Conservation (phyloP, 306 rosid species). For the Quercus wislizeni region DNA sequence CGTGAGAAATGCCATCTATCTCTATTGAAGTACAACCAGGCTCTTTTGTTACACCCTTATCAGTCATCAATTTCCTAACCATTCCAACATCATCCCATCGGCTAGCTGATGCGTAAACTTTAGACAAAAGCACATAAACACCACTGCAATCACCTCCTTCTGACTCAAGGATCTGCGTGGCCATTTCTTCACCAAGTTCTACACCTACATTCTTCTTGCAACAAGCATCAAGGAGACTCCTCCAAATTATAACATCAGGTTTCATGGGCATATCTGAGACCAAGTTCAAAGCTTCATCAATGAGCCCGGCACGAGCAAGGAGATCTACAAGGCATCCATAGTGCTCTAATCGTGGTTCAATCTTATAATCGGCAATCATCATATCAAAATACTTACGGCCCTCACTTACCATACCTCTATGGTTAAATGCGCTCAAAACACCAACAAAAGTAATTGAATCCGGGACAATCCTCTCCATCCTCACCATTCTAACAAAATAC, state of each 20-base stretch:
- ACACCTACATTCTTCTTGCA: conserved; percentile 58
- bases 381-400: conserved; percentile 53
- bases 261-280: conserved; percentile 63
- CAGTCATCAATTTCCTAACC: conserved; percentile 65
- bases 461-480: conserved; percentile 33
- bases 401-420: conserved; percentile 58
- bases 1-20: conserved; percentile 60
- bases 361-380: conserved; percentile 52
- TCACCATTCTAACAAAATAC: conserved; percentile 44
- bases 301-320: conserved; percentile 57
- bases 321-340: conserved; percentile 87
- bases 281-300: conserved; percentile 59
- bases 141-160: conserved; percentile 51
- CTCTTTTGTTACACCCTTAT: conserved; percentile 57
- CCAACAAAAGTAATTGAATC: conserved; percentile 77
- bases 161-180: conserved; percentile 49
- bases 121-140: conserved; percentile 70
- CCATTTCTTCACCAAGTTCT: conserved; percentile 70
- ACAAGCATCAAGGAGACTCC: conserved; percentile 79
- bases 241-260: conserved; percentile 81
- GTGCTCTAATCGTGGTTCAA: conserved; percentile 65
- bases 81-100: conserved; percentile 70
- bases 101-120: conserved; percentile 67
- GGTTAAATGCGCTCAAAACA: conserved; percentile 73
- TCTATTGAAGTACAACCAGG: conserved; percentile 79